These are phyloP conservation scores for Cryptomeria japonica DNA, from an alignment of 75 land plant species.

Conservation along the genomic window DNA sequence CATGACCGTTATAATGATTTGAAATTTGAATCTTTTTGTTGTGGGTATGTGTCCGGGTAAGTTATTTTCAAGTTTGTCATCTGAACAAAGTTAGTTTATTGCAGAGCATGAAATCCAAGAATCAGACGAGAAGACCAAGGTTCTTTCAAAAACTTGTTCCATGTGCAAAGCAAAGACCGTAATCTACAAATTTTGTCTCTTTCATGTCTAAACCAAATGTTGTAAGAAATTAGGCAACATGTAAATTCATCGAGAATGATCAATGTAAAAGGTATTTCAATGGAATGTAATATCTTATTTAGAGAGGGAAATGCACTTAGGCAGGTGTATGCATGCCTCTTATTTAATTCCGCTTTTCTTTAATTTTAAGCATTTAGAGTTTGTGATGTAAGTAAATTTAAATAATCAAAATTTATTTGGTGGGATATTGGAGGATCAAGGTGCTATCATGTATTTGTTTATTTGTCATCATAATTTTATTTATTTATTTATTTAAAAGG, in stretches of 20 bases:
- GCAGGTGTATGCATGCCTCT: no score
- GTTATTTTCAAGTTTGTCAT: not conserved
- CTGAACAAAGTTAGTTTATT: not conserved
- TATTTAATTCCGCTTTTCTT: no score
- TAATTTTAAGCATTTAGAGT: not conserved
- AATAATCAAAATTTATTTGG: no score
- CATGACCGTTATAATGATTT: no score
- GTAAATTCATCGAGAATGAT: not conserved
- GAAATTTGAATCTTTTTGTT: no score
- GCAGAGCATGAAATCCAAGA: not conserved
- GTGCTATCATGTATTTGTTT: no score
- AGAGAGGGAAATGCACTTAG: not conserved
- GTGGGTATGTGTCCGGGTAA: no score
- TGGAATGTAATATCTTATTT: not conserved
- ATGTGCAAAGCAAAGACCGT: not conserved
- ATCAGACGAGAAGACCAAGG: not conserved
- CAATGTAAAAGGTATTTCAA: not conserved
- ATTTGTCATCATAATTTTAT: no score
- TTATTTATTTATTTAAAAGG: no score
- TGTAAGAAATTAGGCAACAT: no score
- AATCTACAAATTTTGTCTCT: not conserved
- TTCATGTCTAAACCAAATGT: not conserved
- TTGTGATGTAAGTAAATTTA: no score
- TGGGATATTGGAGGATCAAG: no score
- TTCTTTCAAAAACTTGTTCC: slow-evolving; percentile 2